These are phyloP conservation scores for Trypanosoma mega DNA, from an alignment of 208 protist species.

Conservation along the genomic window DNA sequence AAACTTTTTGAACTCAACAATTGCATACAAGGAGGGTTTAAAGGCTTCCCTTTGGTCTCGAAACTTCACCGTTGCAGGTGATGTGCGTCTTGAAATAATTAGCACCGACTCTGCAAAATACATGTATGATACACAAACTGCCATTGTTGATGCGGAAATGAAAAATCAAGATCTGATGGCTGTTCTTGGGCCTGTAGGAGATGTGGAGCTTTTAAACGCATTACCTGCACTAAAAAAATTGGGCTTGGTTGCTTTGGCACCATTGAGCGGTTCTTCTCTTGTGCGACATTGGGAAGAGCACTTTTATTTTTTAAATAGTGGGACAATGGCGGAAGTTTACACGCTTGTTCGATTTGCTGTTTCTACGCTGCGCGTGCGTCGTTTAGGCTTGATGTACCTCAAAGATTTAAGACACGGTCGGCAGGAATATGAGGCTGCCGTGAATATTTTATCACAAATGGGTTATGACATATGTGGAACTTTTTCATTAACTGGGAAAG, in stretches of 20 bases:
- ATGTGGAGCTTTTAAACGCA: not conserved
- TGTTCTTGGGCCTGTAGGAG: constrained; percentile 32
- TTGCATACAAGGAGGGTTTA: not conserved
- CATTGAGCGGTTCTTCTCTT: constrained; percentile 36
- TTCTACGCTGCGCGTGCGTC: constrained; percentile 23
- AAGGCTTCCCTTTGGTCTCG: not conserved
- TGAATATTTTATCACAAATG: constrained; percentile 17
- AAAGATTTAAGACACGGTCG: constrained; percentile 12
- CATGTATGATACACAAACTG: not conserved
- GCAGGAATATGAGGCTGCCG: constrained; percentile 4
- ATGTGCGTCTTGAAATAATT: not conserved
- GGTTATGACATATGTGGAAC: constrained; percentile 15
- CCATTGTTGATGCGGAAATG: not conserved
- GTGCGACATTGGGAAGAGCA: constrained; percentile 37
- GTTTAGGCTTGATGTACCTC: constrained; percentile 35
- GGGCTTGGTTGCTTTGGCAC: constrained; percentile 28
- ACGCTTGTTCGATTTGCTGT: constrained; percentile 31
- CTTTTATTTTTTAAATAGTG: constrained; percentile 42
- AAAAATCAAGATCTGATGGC: constrained; percentile 21
- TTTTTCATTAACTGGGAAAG: constrained; percentile 25
- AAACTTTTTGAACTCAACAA: not conserved
- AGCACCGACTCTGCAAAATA: not conserved
- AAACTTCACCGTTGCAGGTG: not conserved
- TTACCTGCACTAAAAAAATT: constrained; percentile 23
- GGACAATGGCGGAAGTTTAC: constrained; percentile 34